A percentile compares a stretch with the other conserved stretches of the same genome.
phyloP scores from a whole-genome alignment of 352 stramenopile genomes.

The Globisporangium alternatum region DNA sequence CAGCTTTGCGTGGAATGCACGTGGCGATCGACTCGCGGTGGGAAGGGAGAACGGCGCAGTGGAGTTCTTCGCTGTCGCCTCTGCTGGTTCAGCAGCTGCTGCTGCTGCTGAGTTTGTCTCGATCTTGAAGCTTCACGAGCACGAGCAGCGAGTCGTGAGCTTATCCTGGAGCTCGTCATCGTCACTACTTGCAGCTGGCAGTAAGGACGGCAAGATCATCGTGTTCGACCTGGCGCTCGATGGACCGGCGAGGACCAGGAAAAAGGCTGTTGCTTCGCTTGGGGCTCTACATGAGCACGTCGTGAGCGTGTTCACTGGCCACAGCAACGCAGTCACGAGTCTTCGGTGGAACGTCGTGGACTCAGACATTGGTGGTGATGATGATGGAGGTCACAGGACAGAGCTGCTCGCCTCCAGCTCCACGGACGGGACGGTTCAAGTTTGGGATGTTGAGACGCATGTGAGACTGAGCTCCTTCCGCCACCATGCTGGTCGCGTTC shows the following conservation, averaged over 20 bases:
- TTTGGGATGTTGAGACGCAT: constrained; percentile 40
- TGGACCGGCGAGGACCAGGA: background rate
- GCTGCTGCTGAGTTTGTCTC: constrained; percentile 5
- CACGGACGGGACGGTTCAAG: constrained; percentile 46
- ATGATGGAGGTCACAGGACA: background rate
- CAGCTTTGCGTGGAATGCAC: constrained; percentile 29
- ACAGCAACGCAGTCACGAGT: constrained; percentile 41
- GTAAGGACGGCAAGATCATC: constrained; percentile 49
- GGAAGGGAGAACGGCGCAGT: constrained; percentile 45
- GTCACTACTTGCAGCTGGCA: constrained; percentile 42
- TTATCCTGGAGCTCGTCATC: constrained; percentile 34
- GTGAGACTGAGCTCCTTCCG: constrained; percentile 33
- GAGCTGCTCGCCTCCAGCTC: constrained; percentile 47
- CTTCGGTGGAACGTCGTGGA: constrained; percentile 35
- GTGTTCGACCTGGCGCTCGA: constrained; percentile 30
- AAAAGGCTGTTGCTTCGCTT: background rate
- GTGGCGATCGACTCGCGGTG: constrained; percentile 30
- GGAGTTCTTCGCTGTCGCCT: constrained; percentile 23
- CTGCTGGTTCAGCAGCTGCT: background rate
- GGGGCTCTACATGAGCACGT: constrained; percentile 13
- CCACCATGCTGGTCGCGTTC: constrained; percentile 47
- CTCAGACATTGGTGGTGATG: background rate
- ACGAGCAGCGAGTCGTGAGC: constrained; percentile 40
- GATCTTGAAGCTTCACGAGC: constrained; percentile 40
- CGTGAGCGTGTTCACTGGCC: constrained; percentile 27